phyloP scores from a whole-genome alignment of 768 basidiomycete species.

The Mycena chlorophos region DNA sequence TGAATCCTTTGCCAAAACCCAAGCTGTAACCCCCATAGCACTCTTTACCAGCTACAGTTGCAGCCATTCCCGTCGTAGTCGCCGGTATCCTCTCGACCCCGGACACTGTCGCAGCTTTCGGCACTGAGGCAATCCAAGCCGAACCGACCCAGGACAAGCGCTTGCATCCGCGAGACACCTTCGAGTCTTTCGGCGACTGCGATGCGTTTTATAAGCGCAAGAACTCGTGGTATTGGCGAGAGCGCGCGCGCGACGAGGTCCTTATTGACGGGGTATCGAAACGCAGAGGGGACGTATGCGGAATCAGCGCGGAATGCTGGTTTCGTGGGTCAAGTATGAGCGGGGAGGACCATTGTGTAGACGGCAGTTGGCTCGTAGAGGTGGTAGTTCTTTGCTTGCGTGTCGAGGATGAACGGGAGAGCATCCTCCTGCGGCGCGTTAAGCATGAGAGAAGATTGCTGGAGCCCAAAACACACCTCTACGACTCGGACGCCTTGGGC shows the following conservation, averaged over 20 bases:
- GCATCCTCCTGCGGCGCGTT: constrained; percentile 9
- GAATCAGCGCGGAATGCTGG: constrained; percentile 53
- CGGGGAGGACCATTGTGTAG: constrained; percentile 35
- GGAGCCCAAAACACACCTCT: constrained; percentile 3
- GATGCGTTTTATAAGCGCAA: constrained; percentile 27
- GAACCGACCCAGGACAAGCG: constrained; percentile 16
- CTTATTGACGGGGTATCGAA: constrained; percentile 55
- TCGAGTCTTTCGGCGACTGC: constrained; percentile 55
- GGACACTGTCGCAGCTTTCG: constrained; percentile 35
- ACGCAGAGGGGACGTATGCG: constrained; percentile 58
- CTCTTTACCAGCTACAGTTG: constrained; percentile 63
- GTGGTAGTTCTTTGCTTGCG: constrained; percentile 22
- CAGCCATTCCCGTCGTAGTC: constrained; percentile 28
- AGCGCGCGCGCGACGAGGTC: constrained; percentile 61
- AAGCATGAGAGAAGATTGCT: constrained; percentile 30
- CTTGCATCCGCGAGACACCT: constrained; percentile 33
- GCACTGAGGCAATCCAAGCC: constrained; percentile 9
- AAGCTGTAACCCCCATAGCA: constrained; percentile 77
- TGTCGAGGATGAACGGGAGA: constrained; percentile 34
- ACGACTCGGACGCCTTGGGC: constrained; percentile 1
- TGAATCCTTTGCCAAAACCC: constrained; percentile 56
- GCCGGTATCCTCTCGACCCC: constrained; percentile 47
- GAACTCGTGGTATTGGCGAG: constrained; percentile 64
- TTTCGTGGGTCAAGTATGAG: constrained; percentile 18
- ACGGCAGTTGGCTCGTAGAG: constrained; percentile 40